Conservation (phyloP, 352 stramenopile species). For the Phytopythium vexans region DNA sequence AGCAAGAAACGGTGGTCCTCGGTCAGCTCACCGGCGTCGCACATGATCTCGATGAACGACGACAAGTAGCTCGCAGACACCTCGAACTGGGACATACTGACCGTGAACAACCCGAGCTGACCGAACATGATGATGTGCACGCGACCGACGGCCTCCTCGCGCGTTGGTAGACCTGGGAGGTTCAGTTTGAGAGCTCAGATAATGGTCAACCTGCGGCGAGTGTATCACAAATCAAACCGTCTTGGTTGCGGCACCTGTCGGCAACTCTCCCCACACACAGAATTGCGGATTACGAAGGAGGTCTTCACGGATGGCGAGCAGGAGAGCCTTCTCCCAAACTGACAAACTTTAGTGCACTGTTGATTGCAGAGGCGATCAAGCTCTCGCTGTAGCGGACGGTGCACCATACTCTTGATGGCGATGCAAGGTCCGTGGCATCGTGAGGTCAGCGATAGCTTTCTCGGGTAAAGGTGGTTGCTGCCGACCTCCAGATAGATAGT, state of each 20-base stretch:
- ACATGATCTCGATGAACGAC: conserved; percentile 87
- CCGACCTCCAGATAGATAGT: too few relatives aligned
- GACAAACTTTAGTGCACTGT: conserved; percentile 10
- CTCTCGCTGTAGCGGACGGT: too few relatives aligned
- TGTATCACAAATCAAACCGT: conserved; percentile 23
- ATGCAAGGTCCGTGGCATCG: too few relatives aligned
- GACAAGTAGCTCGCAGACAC: conserved; percentile 75
- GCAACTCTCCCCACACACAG: conserved; percentile 74
- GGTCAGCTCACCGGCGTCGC: conserved; percentile 79
- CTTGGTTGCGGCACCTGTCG: conserved; percentile 46
- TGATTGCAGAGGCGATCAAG: too few relatives aligned
- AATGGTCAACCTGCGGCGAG: background rate
- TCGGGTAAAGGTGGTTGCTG: too few relatives aligned
- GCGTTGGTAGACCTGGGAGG: conserved; percentile 38
- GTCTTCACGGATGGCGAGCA: conserved; percentile 78
- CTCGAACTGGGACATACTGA: conserved; percentile 88
- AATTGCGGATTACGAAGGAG: conserved; percentile 71
- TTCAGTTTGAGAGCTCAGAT: background rate
- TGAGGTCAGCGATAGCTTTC: too few relatives aligned
- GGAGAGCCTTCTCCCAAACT: conserved; percentile 83
- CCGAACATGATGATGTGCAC: conserved; percentile 13
- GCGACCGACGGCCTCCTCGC: conserved; percentile 74
- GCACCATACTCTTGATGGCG: too few relatives aligned
- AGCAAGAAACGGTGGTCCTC: conserved; percentile 83
- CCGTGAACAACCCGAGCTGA: conserved; percentile 67